Conservation (phyloP, 768 basidiomycete species). For the Lactarius hatsudake region DNA sequence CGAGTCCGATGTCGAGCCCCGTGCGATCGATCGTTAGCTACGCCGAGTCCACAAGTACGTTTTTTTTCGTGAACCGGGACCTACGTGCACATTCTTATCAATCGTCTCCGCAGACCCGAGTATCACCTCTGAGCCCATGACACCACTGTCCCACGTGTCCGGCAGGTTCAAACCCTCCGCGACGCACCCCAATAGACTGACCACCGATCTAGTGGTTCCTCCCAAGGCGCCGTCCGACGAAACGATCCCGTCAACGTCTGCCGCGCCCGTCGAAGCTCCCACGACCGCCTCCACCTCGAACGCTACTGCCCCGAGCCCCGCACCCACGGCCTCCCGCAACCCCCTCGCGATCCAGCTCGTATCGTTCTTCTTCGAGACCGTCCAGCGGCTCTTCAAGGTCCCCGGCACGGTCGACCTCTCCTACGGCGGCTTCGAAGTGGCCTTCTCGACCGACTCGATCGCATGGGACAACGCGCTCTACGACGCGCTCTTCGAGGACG, state of each 20-base stretch:
- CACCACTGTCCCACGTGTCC: conserved; percentile 7
- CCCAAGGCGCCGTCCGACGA: not conserved
- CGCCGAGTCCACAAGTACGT: conserved; percentile 5
- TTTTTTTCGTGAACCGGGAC: not conserved
- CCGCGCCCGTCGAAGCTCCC: not conserved
- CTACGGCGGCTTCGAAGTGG: conserved; percentile 18
- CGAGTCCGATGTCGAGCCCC: conserved; percentile 13
- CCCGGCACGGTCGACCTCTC: conserved; percentile 17
- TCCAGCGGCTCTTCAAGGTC: conserved; percentile 16
- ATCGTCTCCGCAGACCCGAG: not conserved
- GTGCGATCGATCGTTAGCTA: conserved; percentile 16
- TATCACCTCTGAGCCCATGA: conserved; percentile 15
- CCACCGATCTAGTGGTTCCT: not conserved
- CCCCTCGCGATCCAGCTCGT: conserved; percentile 16
- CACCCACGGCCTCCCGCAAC: not conserved
- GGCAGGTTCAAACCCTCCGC: not conserved
- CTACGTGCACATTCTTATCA: not conserved
- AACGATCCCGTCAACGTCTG: not conserved
- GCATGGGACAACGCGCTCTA: not conserved
- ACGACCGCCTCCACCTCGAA: not conserved
- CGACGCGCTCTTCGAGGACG: not conserved
- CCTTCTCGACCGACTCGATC: conserved; percentile 12
- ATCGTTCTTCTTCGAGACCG: conserved; percentile 18
- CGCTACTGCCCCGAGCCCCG: too few species aligned
- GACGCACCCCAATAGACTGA: not conserved